Percentiles rank a stretch among this genome's conserved stretches.
Conservation (phyloP, 1,284 basidiomycete species). For the Ustilago bromivora region DNA sequence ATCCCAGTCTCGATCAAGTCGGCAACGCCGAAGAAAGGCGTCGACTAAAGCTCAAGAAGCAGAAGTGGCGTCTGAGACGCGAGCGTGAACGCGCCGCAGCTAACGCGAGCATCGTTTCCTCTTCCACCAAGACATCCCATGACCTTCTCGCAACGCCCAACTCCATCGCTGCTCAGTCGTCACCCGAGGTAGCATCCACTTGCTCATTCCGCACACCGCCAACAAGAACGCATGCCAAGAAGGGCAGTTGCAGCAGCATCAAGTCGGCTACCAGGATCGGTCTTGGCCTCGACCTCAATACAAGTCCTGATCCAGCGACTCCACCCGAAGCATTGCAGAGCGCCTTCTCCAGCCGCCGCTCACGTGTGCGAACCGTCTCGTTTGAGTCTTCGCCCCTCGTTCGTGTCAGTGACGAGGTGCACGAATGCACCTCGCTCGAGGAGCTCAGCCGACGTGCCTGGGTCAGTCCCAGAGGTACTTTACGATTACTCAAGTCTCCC, state of each 20-base stretch:
- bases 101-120: conserved; percentile 14
- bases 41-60: conserved; percentile 55
- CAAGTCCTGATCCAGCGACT: conserved; percentile 36
- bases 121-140: conserved; percentile 14
- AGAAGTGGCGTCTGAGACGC: conserved; percentile 41
- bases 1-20: conserved; percentile 56
- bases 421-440: conserved; percentile 41
- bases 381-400: conserved; percentile 48
- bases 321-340: conserved; percentile 34
- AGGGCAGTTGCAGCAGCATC: conserved; percentile 31
- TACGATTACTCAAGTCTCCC: conserved; percentile 51
- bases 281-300: conserved; percentile 46
- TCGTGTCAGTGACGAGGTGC: conserved; percentile 39
- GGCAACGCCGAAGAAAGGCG: conserved; percentile 58
- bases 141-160: conserved; percentile 37
- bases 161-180: conserved; percentile 32
- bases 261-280: conserved; percentile 36
- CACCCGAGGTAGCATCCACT: conserved; percentile 28
- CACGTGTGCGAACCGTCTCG: conserved; percentile 43
- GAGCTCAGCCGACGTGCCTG: conserved; percentile 60
- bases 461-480: conserved; percentile 52
- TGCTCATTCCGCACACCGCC: conserved; percentile 40
- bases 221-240: conserved; percentile 25
- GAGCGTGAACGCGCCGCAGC: conserved; percentile 32
- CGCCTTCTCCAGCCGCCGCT: conserved; percentile 23